Evolutionary conservation across 1,284 basidiomycete genomes (phyloP).

Genomic region (Cystobasidium sp.): DNA sequence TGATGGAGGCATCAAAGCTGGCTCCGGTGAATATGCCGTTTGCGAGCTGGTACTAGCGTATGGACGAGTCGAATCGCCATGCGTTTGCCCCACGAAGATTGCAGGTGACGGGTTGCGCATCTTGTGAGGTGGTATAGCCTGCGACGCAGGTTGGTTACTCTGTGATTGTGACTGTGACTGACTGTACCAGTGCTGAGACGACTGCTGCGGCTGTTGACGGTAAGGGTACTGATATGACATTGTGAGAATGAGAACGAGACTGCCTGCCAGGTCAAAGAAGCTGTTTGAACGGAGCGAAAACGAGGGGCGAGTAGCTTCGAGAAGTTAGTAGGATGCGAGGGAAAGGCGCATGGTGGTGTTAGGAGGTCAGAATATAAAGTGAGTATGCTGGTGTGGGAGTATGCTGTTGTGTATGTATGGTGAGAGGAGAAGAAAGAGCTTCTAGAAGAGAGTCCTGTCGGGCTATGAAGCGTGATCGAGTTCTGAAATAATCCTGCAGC

Average conservation of each 20-base stretch:
- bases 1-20: background rate
- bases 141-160: background rate
- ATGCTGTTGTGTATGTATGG: background rate
- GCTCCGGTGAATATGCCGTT: background rate
- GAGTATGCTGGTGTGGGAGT: background rate
- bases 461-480: slow-evolving; percentile 3
- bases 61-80: background rate
- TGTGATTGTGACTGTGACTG: background rate
- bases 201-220: slow-evolving; percentile 4
- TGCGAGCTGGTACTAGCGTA: slow-evolving; percentile 10
- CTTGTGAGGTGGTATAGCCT: background rate
- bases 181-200: background rate
- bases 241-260: background rate
- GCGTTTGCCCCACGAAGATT: background rate
- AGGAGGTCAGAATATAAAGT: background rate
- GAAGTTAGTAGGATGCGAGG: slow-evolving; percentile 1
- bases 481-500: slow-evolving; percentile 8
- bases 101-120: background rate
- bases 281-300: background rate
- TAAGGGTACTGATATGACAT: slow-evolving; percentile 7
- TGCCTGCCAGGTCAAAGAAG: slow-evolving; percentile 13
- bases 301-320: background rate
- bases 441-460: too few relatives aligned
- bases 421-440: background rate
- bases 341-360: background rate